Conservation (phyloP, 1,284 basidiomycete species). For the Ceratobasidium sp. region DNA sequence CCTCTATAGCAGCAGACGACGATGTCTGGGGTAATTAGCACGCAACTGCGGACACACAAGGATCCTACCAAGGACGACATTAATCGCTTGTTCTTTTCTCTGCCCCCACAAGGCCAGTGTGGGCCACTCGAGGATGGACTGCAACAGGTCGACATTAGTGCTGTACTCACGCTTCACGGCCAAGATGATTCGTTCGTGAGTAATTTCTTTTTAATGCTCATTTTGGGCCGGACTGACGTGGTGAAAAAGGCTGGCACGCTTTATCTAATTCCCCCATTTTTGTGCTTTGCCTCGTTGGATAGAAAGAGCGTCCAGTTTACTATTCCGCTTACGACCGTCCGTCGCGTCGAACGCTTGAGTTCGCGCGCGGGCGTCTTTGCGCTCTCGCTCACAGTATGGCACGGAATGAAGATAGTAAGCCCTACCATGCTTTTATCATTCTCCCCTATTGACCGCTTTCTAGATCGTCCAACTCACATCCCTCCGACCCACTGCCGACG, state of each 20-base stretch:
- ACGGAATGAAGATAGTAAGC: constrained; percentile 93
- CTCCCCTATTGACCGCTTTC: background rate
- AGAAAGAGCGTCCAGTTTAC: constrained; percentile 93
- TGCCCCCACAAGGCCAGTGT: constrained; percentile 63
- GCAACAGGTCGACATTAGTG: constrained; percentile 90
- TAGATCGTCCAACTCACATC: constrained; percentile 97
- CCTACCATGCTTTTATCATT: background rate
- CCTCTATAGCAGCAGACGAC: background rate
- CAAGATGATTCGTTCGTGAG: constrained; percentile 94
- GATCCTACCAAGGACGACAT: constrained; percentile 89
- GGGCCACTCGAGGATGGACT: constrained; percentile 50
- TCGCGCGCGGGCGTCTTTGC: constrained; percentile 95
- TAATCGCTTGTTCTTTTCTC: constrained; percentile 85
- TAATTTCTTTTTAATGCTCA: constrained; percentile 51
- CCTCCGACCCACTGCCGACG: constrained; percentile 93
- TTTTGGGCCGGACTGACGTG: background rate
- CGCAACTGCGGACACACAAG: constrained; percentile 84
- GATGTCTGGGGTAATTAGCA: constrained; percentile 42
- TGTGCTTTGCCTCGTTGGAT: constrained; percentile 93
- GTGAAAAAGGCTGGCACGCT: constrained; percentile 85
- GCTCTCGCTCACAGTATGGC: constrained; percentile 93
- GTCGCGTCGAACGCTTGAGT: constrained; percentile 94
- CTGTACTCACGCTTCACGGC: constrained; percentile 85
- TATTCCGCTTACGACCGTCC: constrained; percentile 91
- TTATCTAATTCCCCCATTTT: constrained; percentile 89